Evolutionary conservation across 495 filamentous ascomycete species (phyloP).

Genomic region (Platismatia glauca): DNA sequence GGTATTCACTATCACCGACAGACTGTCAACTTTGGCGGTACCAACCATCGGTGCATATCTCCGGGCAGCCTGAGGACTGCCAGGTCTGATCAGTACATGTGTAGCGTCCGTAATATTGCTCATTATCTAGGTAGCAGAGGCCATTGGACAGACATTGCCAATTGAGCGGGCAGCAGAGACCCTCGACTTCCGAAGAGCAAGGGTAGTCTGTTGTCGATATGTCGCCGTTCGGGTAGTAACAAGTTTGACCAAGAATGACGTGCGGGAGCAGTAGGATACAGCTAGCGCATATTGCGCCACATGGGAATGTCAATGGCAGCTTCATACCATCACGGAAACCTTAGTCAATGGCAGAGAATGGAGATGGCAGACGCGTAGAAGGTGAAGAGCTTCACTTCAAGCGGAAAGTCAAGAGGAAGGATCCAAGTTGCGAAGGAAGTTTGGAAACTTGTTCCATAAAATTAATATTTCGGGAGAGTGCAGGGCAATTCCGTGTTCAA

Average conservation of each 20-base stretch:
- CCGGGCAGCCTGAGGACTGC: conserved; percentile 19
- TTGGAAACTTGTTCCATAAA: neutral
- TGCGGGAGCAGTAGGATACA: neutral
- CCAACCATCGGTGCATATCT: conserved; percentile 19
- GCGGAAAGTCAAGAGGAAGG: neutral
- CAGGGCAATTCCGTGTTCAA: neutral
- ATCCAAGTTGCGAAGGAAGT: neutral
- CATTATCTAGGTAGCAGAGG: conserved; percentile 16
- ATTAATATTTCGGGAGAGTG: neutral
- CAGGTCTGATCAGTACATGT: conserved; percentile 23
- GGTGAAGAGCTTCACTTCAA: neutral
- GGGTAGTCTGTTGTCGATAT: conserved; percentile 13
- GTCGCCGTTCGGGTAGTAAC: conserved; percentile 24
- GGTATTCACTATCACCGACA: no score
- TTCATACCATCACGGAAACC: neutral
- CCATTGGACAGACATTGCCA: conserved; percentile 23
- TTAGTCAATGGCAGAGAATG: neutral
- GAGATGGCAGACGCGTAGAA: neutral
- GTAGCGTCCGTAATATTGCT: conserved; percentile 22
- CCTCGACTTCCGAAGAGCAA: conserved; percentile 17
- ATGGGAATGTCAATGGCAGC: neutral
- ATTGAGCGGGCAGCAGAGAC: conserved; percentile 21
- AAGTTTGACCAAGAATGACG: conserved; percentile 1
- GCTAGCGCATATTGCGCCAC: conserved; percentile 1
- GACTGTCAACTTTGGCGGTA: no score